Conservation (phyloP, 2,329 filamentous ascomycete genomes). For the Dothistroma septosporum region DNA sequence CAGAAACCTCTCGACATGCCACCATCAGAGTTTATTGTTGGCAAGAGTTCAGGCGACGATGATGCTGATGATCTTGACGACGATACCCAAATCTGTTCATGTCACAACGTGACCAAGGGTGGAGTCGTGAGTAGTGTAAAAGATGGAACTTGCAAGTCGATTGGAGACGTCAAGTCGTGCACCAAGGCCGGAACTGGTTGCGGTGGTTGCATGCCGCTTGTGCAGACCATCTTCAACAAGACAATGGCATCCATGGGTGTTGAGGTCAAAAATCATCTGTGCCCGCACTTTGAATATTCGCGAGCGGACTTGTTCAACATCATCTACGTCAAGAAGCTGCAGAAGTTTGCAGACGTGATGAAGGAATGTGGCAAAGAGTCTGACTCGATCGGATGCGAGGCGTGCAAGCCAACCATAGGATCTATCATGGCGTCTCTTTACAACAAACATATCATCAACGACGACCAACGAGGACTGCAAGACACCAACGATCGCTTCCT, state of each 20-base stretch:
- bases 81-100: constrained; percentile 86
- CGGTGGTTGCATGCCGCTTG: constrained; percentile 83
- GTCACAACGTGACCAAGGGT: constrained; percentile 86
- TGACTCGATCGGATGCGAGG: constrained; percentile 74
- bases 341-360: constrained; percentile 73
- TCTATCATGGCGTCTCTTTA: constrained; percentile 78
- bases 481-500: constrained; percentile 88
- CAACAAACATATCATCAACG: constrained; percentile 77
- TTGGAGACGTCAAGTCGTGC: constrained; percentile 79
- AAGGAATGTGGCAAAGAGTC: constrained; percentile 67
- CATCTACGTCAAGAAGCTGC: constrained; percentile 73
- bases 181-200: constrained; percentile 91
- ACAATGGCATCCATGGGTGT: constrained; percentile 81
- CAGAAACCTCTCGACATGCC: constrained; percentile 74
- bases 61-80: constrained; percentile 75
- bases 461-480: constrained; percentile 67
- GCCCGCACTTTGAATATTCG: constrained; percentile 77
- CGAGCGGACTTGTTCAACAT: constrained; percentile 89
- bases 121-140: constrained; percentile 70
- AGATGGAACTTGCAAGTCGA: constrained; percentile 72
- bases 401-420: constrained; percentile 77
- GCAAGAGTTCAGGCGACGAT: constrained; percentile 69
- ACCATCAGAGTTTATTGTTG: constrained; percentile 78
- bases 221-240: constrained; percentile 85
- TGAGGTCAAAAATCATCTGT: constrained; percentile 82